These are phyloP conservation scores for Xylaria sp. DNA, from an alignment of 2,329 filamentous ascomycete genomes.

Conservation along the genomic window DNA sequence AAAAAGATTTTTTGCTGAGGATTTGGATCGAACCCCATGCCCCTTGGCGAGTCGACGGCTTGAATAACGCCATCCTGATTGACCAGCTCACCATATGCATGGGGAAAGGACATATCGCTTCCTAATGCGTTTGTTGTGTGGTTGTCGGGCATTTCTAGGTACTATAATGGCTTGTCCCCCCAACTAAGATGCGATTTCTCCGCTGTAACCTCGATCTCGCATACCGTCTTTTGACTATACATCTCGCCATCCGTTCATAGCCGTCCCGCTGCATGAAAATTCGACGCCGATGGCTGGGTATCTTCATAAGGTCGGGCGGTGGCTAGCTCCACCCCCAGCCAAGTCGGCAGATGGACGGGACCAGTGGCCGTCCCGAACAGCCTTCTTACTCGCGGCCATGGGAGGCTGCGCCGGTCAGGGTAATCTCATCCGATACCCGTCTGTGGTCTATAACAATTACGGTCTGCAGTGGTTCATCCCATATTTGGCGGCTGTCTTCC, in stretches of 20 bases:
- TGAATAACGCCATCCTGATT: neutral
- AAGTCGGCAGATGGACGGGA: conserved; percentile 52
- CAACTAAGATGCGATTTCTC: neutral
- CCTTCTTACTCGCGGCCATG: conserved; percentile 64
- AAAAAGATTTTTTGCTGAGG: neutral
- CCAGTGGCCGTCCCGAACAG: conserved; percentile 60
- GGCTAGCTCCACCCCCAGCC: conserved; percentile 45
- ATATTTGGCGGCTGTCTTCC: conserved; percentile 59
- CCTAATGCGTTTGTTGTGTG: neutral
- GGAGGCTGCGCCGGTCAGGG: conserved; percentile 64
- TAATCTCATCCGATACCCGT: conserved; percentile 63
- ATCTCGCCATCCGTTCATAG: neutral
- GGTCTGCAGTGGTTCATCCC: conserved; percentile 66
- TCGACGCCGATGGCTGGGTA: neutral
- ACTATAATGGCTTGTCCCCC: conserved; percentile 1
- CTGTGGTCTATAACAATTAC: conserved; percentile 64
- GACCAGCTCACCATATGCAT: neutral
- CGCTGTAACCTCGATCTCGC: neutral
- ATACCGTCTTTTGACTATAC: neutral
- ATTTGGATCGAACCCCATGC: conserved; percentile 5
- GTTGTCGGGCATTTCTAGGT: neutral
- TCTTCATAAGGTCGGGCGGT: conserved; percentile 38
- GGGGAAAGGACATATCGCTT: neutral
- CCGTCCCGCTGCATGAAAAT: neutral
- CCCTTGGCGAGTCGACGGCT: conserved; percentile 1